These are phyloP conservation scores for Nigrospora osmanthi DNA, from an alignment of 2,329 filamentous ascomycete species.

Conservation along the genomic window DNA sequence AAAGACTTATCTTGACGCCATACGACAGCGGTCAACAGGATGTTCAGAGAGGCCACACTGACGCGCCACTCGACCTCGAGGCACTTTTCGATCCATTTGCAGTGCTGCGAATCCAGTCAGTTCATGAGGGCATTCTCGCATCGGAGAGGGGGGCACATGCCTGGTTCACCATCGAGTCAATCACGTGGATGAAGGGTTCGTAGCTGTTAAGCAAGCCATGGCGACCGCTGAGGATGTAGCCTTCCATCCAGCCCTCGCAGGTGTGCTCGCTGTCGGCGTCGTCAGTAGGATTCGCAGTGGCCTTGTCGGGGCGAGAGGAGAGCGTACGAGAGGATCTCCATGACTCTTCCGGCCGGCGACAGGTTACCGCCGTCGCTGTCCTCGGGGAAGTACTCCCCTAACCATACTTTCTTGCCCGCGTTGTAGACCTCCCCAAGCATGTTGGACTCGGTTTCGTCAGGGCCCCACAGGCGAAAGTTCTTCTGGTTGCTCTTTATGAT, in stretches of 20 bases:
- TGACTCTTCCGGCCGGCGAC: slow-evolving; percentile 59
- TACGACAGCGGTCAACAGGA: slow-evolving; percentile 69
- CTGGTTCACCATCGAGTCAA: slow-evolving; percentile 80
- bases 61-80: slow-evolving; percentile 72
- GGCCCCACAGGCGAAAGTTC: slow-evolving; percentile 70
- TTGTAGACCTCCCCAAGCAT: slow-evolving; percentile 67
- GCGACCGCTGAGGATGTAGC: slow-evolving; percentile 66
- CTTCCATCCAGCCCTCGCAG: slow-evolving; percentile 73
- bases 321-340: slow-evolving; percentile 59
- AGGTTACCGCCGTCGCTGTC: slow-evolving; percentile 70
- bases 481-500: slow-evolving; percentile 55
- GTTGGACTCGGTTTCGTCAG: slow-evolving; percentile 77
- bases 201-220: slow-evolving; percentile 75
- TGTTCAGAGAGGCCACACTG: slow-evolving; percentile 69
- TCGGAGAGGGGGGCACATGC: slow-evolving; percentile 17
- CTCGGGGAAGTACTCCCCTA: slow-evolving; percentile 71
- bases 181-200: slow-evolving; percentile 76
- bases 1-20: slow-evolving; percentile 55
- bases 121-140: neutral
- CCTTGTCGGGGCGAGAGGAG: no score
- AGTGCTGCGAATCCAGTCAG: slow-evolving; percentile 42
- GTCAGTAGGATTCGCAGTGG: no score
- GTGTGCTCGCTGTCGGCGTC: slow-evolving; percentile 57
- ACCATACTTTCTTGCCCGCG: slow-evolving; percentile 71
- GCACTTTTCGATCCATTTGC: slow-evolving; percentile 79